Conservation (phyloP, 768 basidiomycete genomes). For the Butyriboletus loyo region DNA sequence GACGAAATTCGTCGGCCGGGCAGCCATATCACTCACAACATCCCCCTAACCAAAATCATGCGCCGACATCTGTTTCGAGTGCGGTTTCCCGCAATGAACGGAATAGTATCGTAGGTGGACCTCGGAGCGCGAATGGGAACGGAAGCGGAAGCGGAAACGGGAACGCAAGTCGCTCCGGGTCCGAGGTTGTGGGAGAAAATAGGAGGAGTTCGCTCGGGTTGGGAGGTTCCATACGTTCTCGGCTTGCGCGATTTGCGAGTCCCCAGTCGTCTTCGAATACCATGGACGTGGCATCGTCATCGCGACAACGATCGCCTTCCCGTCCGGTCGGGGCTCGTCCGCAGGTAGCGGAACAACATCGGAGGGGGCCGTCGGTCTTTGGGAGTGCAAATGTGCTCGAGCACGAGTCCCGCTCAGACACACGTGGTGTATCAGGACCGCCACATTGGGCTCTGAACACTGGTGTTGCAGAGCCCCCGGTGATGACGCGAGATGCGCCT, state of each 20-base stretch:
- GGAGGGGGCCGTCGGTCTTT: slow-evolving; percentile 11
- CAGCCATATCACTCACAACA: slow-evolving; percentile 11
- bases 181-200: slow-evolving; percentile 10
- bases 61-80: neutral
- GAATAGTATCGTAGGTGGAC: slow-evolving; percentile 1
- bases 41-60: slow-evolving; percentile 2
- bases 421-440: neutral
- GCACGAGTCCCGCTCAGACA: slow-evolving; percentile 9
- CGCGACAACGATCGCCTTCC: slow-evolving; percentile 23
- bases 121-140: slow-evolving; percentile 1
- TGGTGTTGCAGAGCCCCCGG: neutral
- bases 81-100: slow-evolving; percentile 10
- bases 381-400: slow-evolving; percentile 2
- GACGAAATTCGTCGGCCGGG: slow-evolving; percentile 15
- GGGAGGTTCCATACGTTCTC: slow-evolving; percentile 27
- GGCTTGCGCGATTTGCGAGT: slow-evolving; percentile 23
- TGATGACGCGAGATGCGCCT: slow-evolving; percentile 13
- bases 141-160: slow-evolving; percentile 5
- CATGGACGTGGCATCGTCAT: slow-evolving; percentile 2
- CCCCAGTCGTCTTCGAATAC: slow-evolving; percentile 13
- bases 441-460: slow-evolving; percentile 11
- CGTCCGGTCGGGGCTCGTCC: slow-evolving; percentile 27
- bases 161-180: slow-evolving; percentile 10
- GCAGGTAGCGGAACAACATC: slow-evolving; percentile 14
- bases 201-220: slow-evolving; percentile 19